These are phyloP conservation scores for Aspergillus puulaauensis DNA, from an alignment of 2,329 filamentous ascomycete genomes.

Conservation along the genomic window DNA sequence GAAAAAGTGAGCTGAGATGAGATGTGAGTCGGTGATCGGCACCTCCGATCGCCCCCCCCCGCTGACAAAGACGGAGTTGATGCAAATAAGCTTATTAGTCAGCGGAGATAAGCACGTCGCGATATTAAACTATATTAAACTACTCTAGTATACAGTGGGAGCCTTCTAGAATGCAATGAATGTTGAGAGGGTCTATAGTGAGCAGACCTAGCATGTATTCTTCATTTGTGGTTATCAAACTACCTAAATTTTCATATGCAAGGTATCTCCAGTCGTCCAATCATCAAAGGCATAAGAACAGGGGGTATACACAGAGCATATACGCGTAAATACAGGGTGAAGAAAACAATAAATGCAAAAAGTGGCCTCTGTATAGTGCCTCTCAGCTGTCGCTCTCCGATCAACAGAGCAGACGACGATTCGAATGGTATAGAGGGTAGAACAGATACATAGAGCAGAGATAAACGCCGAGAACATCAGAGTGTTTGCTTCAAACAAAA, in stretches of 20 bases:
- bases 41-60: no score
- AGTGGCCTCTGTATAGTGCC: not conserved
- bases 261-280: not conserved
- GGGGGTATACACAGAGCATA: not conserved
- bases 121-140: no score
- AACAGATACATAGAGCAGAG: not conserved
- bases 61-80: not conserved
- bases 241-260: not conserved
- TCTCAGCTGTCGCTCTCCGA: not conserved
- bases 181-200: not conserved
- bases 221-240: not conserved
- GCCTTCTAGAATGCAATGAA: no score
- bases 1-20: not conserved
- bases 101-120: not conserved
- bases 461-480: not conserved
- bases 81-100: not conserved
- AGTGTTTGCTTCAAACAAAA: not conserved
- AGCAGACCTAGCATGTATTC: no score
- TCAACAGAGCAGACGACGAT: not conserved
- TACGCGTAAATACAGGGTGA: not conserved
- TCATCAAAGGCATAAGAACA: not conserved
- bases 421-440: no score
- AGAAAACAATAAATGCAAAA: not conserved
- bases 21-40: not conserved
- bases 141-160: no score